Evolutionary conservation across 164 flowering plant species (phyloP), one percentile per base, ranked within the genome.

Genomic region (Saururus chinensis): DNA sequence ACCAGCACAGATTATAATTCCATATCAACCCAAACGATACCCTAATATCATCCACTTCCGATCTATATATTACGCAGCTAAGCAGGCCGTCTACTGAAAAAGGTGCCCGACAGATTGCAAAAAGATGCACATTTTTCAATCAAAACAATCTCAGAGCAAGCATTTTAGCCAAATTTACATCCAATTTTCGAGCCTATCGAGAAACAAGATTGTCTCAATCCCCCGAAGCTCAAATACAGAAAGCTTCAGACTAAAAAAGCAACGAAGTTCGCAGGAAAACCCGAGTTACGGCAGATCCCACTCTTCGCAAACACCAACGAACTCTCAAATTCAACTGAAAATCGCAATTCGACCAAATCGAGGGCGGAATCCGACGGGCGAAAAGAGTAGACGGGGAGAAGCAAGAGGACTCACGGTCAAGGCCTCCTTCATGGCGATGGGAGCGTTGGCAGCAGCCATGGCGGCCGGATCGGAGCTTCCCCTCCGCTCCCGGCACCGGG

Each of bases 371-470:
- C 22, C 56, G 21, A 40, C 14, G 37, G 26, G 30, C 41, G 53
- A 1, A 37, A 1, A 37, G 25, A 49, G 25, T 57, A 58, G 21
- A 35, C 21, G 42, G 4, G 21, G 23, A 40, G 42, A 57, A 26
- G 20, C 9, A 19, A 41, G 51, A 19, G 51, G 51, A 71, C 79
- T 65, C 25, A 95, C 98, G 73, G 96, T 89, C 48, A 92, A 64
- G 60, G 86, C 83, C 71, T 92, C 98, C 62, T 80, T 86, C 98
- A 92, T 92, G 67, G 88, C 68, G 82, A 92, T 89, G 67, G 98
- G 98, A 57, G 98, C 98, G 72, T 71, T 89, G 16, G 98, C 98
- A 24, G 98, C 91, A 71, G 98, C 96, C 98, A 92, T 92, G 87
- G 80, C 63, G 67, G 60, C 74, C 62, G 61, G 79, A 76, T 77